These are phyloP conservation scores for Mucor irregularis DNA, from an alignment of 371 early-diverging fungal genomes.

Conservation along the genomic window DNA sequence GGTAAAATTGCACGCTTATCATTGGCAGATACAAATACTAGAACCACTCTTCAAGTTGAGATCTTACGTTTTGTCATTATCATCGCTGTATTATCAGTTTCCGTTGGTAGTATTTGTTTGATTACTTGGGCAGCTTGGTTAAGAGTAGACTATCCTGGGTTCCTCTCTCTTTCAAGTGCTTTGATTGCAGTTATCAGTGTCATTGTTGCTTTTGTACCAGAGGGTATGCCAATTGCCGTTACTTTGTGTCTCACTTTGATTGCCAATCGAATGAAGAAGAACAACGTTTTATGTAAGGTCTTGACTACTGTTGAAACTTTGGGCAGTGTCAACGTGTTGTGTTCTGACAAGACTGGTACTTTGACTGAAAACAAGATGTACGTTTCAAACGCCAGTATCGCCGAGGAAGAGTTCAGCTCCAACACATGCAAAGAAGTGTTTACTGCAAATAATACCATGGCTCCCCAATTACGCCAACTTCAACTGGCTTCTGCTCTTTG, in stretches of 20 bases:
- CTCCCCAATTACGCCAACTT: conserved; percentile 40
- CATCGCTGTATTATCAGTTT: conserved; percentile 61
- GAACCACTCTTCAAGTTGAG: conserved; percentile 68
- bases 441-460: conserved; percentile 1
- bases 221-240: conserved; percentile 63
- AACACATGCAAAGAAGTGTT: conserved; percentile 10
- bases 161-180: conserved; percentile 54
- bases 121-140: conserved; percentile 43
- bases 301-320: conserved; percentile 69
- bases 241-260: conserved; percentile 56
- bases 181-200: conserved; percentile 76
- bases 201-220: conserved; percentile 67
- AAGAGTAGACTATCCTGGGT: conserved; percentile 46
- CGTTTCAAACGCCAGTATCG: conserved; percentile 51
- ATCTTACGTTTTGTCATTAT: conserved; percentile 68
- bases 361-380: conserved; percentile 68
- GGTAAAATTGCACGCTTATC: conserved; percentile 70
- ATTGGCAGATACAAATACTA: conserved; percentile 33
- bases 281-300: conserved; percentile 62
- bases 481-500: conserved; percentile 61
- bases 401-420: conserved; percentile 37
- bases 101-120: conserved; percentile 40
- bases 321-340: conserved; percentile 66
- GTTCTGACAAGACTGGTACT: conserved; percentile 77
- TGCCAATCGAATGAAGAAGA: conserved; percentile 57